Evolutionary conservation across 192 early-diverging fungal species (phyloP).

Genomic region (Coemansia sp.): DNA sequence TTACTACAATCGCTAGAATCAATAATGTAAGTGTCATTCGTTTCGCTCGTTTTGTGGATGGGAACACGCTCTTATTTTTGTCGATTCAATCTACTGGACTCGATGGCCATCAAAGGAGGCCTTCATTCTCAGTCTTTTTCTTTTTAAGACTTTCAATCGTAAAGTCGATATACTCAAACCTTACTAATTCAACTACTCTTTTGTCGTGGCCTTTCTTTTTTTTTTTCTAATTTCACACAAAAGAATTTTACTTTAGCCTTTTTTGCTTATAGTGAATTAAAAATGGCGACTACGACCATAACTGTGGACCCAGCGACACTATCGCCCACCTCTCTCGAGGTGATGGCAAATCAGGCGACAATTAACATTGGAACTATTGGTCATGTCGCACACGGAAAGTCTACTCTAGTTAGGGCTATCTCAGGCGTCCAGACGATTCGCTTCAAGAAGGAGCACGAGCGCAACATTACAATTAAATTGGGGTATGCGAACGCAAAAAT

Average conservation of each 20-base stretch:
- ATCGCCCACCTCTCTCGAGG: constrained; percentile 69
- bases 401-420: constrained; percentile 97
- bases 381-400: constrained; percentile 99
- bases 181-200: not conserved
- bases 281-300: constrained; percentile 28
- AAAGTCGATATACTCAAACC: not conserved
- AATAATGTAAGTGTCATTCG: constrained; percentile 1
- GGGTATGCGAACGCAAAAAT: constrained; percentile 99
- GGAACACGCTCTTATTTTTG: not conserved
- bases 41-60: not conserved
- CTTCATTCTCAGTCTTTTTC: not conserved
- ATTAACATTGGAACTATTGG: constrained; percentile 99
- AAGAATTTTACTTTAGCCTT: not conserved
- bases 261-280: constrained; percentile 3
- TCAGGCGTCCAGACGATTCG: constrained; percentile 97
- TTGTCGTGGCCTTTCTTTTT: not conserved
- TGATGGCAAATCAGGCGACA: constrained; percentile 96
- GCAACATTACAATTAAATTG: constrained; percentile 98
- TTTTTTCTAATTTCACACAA: not conserved
- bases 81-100: not conserved
- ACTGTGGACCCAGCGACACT: constrained; percentile 38
- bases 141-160: not conserved
- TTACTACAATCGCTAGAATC: constrained; percentile 1
- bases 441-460: constrained; percentile 96
- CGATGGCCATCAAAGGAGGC: not conserved